Percentiles rank a stretch among this genome's conserved stretches.
Evolutionary conservation across 2,329 filamentous ascomycete genomes (phyloP).

Genomic region (Fusarium albidum): DNA sequence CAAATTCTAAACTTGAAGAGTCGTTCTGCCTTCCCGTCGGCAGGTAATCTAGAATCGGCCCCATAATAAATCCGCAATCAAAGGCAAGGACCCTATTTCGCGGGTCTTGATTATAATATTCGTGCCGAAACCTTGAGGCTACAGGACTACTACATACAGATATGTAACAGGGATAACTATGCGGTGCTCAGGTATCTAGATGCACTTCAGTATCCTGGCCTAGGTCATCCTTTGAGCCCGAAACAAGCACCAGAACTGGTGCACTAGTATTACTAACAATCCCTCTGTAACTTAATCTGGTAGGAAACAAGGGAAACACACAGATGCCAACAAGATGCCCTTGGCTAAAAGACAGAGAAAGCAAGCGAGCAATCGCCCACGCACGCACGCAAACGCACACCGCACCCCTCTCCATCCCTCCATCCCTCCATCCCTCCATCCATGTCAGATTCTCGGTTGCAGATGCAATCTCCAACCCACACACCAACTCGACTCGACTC

Average conservation of each 20-base stretch:
- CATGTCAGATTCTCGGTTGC: constrained; percentile 16
- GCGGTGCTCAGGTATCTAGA: too few relatives aligned
- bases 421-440: not conserved
- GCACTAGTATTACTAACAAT: constrained; percentile 9
- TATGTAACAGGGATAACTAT: constrained; percentile 10
- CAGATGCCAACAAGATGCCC: not conserved
- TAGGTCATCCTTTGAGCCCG: constrained; percentile 11
- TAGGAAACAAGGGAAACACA: constrained; percentile 18
- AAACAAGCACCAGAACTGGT: constrained; percentile 18
- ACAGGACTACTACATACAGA: not conserved
- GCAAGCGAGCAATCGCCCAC: not conserved
- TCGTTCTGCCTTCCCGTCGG: constrained; percentile 15
- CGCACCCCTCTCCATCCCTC: not conserved
- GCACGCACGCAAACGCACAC: constrained; percentile 9
- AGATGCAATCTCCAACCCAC: constrained; percentile 27
- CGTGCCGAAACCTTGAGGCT: constrained; percentile 4
- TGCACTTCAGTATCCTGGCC: constrained; percentile 17
- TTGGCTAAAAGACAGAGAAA: not conserved
- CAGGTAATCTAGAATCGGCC: constrained; percentile 3
- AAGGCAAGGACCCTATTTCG: not conserved
- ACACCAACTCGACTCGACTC: constrained; percentile 8
- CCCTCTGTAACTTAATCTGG: constrained; percentile 33
- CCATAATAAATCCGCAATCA: constrained; percentile 4
- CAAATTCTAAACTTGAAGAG: constrained; percentile 20
- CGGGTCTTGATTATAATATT: not conserved